Evolutionary conservation across 192 early-diverging fungal species (phyloP).

Genomic region (Lobosporangium transversale): DNA sequence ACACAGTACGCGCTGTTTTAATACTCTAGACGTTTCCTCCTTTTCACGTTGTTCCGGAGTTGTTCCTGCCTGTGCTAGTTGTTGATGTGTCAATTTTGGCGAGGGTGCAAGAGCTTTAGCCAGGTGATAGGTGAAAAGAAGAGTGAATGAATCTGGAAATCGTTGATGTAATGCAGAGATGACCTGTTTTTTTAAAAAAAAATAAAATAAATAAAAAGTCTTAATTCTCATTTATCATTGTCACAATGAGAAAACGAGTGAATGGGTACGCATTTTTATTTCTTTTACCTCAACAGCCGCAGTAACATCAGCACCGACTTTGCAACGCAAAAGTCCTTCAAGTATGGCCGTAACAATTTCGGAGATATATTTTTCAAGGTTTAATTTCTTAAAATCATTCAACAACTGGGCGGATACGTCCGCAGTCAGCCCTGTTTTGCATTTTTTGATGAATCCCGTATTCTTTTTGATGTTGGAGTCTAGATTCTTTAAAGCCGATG

Average conservation of each 20-base stretch:
- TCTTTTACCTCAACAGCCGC: conserved; percentile 79
- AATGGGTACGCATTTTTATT: too few species aligned
- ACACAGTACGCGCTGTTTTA: conserved; percentile 71
- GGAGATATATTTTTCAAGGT: conserved; percentile 96
- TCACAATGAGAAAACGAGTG: too few species aligned
- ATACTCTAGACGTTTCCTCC: conserved; percentile 79
- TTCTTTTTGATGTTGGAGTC: conserved; percentile 99
- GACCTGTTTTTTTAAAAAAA: conserved; percentile 53
- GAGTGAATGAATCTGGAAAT: conserved; percentile 85
- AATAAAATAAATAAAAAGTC: background rate
- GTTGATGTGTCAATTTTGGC: conserved; percentile 54
- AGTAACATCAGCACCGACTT: conserved; percentile 75
- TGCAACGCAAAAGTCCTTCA: conserved; percentile 79
- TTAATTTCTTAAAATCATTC: conserved; percentile 83
- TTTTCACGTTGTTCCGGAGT: conserved; percentile 86
- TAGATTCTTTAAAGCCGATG: conserved; percentile 65
- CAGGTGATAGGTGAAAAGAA: conserved; percentile 70
- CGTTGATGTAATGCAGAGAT: conserved; percentile 87
- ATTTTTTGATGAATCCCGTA: conserved; percentile 95
- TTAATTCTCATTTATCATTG: too few species aligned
- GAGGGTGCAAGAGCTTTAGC: conserved; percentile 74
- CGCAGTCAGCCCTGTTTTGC: conserved; percentile 74
- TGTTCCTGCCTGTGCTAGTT: conserved; percentile 62
- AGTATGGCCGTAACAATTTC: conserved; percentile 88
- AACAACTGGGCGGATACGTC: conserved; percentile 75